Conservation (phyloP, 202 grass and related monocot genomes). For the Carex arenaria region DNA sequence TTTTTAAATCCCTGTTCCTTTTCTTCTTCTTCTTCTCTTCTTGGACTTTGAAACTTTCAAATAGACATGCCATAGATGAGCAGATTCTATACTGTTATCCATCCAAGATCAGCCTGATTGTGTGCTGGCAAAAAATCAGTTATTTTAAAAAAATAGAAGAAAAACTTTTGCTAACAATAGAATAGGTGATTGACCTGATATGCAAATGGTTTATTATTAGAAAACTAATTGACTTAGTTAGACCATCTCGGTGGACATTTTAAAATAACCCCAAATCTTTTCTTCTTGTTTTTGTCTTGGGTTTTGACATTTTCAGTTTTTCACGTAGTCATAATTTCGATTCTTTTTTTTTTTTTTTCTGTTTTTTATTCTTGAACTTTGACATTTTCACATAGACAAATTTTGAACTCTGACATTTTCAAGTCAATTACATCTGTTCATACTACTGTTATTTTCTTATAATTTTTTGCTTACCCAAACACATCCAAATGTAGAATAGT, state of each 20-base stretch:
- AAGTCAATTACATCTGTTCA: slow-evolving; percentile 15
- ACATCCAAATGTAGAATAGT: too few species aligned
- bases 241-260: not conserved
- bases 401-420: slow-evolving; percentile 8
- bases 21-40: not conserved
- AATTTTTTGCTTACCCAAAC: not conserved
- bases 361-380: slow-evolving; percentile 11
- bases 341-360: not conserved
- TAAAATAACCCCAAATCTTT: not conserved
- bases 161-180: not conserved
- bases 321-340: not conserved
- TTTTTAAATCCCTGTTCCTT: not conserved
- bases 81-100: not conserved
- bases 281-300: not conserved
- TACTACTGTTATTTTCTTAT: not conserved
- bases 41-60: not conserved
- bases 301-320: not conserved
- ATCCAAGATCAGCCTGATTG: not conserved
- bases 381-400: slow-evolving; percentile 8
- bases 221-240: not conserved
- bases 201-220: not conserved
- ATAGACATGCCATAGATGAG: not conserved
- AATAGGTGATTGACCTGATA: not conserved
- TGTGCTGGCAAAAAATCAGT: not conserved
- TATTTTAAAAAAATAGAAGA: not conserved